Evolutionary conservation across 352 stramenopile species (phyloP), one percentile per base, ranked within the genome.

Genomic region (Pythium chondricola): DNA sequence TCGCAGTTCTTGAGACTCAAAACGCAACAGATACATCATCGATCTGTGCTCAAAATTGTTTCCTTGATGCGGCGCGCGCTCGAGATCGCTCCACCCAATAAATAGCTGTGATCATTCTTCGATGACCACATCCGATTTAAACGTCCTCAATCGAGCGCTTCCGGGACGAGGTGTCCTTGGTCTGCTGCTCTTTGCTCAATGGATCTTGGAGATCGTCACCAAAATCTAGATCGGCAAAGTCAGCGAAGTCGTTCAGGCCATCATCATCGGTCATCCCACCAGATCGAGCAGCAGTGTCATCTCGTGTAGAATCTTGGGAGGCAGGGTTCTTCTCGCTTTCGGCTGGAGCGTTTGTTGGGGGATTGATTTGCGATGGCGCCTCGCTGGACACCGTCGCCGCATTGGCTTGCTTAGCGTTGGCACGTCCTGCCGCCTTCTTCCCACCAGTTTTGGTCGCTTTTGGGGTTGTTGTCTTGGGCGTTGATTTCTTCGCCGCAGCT

Each of bases 201-300:
- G 58, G 40, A 26, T 79, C 74, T 48, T 71, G 60, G 40, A 85
- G 56, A n/a, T 81, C 72, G 21, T 87, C 74, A 22, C 74, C 68
- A 48, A 92, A 85, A 52, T 86, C 75, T 24, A 92, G 65, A 35
- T 81, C 77, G 2, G 73, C 66, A 31, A 92, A 88, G 48, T 91
- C 77, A 4, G 62, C 60, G 43, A 91, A 91, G 46, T 85, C 80
- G 44, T 88, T 82, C 58, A 90, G 52, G 18, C 63, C 60, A 50
- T 85, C 75, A 25, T 85, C 69, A 16, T 84, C 71, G 0, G 53
- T 42, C 20, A 59, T 64, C 18, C 24, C 32, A 37, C 43, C 56
- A 16, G 48, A 40, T 37, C 56, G 57, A 24, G 43, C 25, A 6
- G 48, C 8, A 2, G 27, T 4, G 14, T 39, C 2, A 32, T 56